phyloP scores from a whole-genome alignment of 345 rosid genomes.

The Eucalyptus rudis region DNA sequence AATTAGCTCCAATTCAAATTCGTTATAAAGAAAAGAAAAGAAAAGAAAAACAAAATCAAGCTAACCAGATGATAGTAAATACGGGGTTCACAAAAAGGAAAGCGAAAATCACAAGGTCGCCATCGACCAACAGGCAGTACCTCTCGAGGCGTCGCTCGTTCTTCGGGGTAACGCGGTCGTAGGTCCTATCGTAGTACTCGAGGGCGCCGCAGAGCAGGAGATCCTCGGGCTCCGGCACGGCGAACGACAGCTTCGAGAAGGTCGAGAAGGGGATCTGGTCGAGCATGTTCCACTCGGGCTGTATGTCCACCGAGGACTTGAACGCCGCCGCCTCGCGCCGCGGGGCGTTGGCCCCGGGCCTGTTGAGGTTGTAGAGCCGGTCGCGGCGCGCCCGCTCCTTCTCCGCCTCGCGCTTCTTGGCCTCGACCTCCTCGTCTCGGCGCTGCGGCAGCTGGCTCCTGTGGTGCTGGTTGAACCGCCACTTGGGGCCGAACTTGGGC shows the following conservation, averaged over 20 bases:
- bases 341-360: conserved; percentile 48
- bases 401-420: conserved; percentile 80
- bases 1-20: not conserved
- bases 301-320: conserved; percentile 87
- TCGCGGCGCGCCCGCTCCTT: conserved; percentile 91
- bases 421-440: conserved; percentile 93
- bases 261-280: conserved; percentile 92
- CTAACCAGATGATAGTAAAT: not conserved
- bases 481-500: conserved; percentile 84
- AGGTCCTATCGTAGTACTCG: conserved; percentile 57
- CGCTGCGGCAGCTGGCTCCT: conserved; percentile 85
- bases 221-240: conserved; percentile 82
- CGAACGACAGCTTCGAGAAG: conserved; percentile 70
- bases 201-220: conserved; percentile 68
- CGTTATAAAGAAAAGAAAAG: not conserved
- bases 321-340: conserved; percentile 86
- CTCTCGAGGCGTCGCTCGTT: conserved; percentile 77
- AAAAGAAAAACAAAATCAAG: not conserved
- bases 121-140: not conserved
- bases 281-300: conserved; percentile 98
- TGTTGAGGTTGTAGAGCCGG: conserved; percentile 55
- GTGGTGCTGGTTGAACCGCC: conserved; percentile 63
- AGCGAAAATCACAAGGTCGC: not conserved
- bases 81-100: not conserved
- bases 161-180: conserved; percentile 71